Evolutionary conservation across 2,329 filamentous ascomycete species (phyloP).

Genomic region (Fusarium coffeatum): DNA sequence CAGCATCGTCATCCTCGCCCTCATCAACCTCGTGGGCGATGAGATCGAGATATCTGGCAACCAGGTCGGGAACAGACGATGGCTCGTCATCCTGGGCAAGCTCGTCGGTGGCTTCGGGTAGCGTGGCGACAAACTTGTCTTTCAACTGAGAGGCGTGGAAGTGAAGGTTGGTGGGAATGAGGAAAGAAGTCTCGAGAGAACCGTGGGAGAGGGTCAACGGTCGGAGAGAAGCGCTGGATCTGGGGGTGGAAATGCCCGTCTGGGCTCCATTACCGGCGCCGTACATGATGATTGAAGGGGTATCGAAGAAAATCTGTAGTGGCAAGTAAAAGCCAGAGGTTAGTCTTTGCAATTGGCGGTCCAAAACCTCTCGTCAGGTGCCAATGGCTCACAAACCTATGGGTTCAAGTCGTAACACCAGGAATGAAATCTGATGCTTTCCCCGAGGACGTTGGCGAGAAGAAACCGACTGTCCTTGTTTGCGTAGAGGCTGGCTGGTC

Average conservation of each 20-base stretch:
- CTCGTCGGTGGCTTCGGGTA: slow-evolving; percentile 94
- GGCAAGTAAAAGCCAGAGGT: slow-evolving; percentile 15
- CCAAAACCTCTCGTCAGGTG: not conserved
- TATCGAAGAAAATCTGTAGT: slow-evolving; percentile 55
- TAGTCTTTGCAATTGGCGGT: slow-evolving; percentile 29
- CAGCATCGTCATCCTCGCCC: slow-evolving; percentile 88
- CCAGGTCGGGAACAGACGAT: slow-evolving; percentile 92
- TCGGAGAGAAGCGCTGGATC: slow-evolving; percentile 91
- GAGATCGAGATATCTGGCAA: slow-evolving; percentile 92
- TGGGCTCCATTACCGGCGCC: slow-evolving; percentile 84
- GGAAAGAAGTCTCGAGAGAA: slow-evolving; percentile 94
- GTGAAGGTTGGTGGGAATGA: slow-evolving; percentile 94
- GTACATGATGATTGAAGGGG: slow-evolving; percentile 76
- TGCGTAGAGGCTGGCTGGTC: slow-evolving; percentile 47
- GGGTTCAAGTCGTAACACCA: slow-evolving; percentile 47
- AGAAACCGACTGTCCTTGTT: slow-evolving; percentile 43
- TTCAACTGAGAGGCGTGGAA: slow-evolving; percentile 96
- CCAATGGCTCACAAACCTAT: slow-evolving; percentile 47
- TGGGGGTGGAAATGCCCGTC: slow-evolving; percentile 96
- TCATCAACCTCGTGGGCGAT: slow-evolving; percentile 90
- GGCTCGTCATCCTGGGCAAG: slow-evolving; percentile 98
- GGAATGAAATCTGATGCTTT: slow-evolving; percentile 41
- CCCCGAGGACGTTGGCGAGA: slow-evolving; percentile 45
- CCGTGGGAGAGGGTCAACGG: slow-evolving; percentile 92
- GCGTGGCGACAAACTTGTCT: slow-evolving; percentile 85